phyloP scores from a whole-genome alignment of 169 alveolate genomes.

The Eimeria falciformis region DNA sequence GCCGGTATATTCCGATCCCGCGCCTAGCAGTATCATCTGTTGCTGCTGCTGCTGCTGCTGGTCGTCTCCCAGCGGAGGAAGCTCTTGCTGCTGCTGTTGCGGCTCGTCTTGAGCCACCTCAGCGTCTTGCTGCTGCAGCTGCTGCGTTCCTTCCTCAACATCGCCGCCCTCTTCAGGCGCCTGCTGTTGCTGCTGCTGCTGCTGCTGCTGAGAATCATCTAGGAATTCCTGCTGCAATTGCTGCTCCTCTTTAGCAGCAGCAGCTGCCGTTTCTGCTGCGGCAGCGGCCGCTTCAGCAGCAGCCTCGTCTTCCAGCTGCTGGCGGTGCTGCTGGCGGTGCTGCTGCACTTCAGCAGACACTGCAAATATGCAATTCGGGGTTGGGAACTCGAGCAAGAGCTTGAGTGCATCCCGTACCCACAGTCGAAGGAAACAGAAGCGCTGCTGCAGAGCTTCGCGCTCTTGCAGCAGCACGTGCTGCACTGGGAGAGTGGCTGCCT shows the following conservation, averaged over 20 bases:
- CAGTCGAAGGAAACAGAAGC: constrained; percentile 72
- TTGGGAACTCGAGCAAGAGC: constrained; percentile 69
- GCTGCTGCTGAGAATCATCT: neutral
- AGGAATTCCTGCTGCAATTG: neutral
- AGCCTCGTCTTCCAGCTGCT: constrained; percentile 52
- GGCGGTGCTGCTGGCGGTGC: constrained; percentile 69
- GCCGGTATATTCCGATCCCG: neutral
- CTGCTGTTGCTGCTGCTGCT: constrained; percentile 30
- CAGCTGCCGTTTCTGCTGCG: constrained; percentile 27
- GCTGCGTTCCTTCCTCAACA: constrained; percentile 43
- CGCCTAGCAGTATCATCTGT: neutral
- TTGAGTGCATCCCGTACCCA: constrained; percentile 71
- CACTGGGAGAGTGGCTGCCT: constrained; percentile 51
- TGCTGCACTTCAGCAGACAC: constrained; percentile 56
- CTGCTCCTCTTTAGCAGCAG: constrained; percentile 24
- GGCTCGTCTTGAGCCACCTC: constrained; percentile 32
- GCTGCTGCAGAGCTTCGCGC: constrained; percentile 75
- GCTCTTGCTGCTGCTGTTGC: constrained; percentile 13
- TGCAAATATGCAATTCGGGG: constrained; percentile 50
- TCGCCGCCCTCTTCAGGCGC: neutral
- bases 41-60: constrained; percentile 55
- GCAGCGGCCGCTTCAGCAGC: constrained; percentile 33
- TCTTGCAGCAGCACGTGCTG: constrained; percentile 69
- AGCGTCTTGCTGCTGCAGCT: constrained; percentile 27
- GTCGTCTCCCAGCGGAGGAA: neutral